Conservation (phyloP, 257 asterid species). For the Solanum paucissectum region DNA sequence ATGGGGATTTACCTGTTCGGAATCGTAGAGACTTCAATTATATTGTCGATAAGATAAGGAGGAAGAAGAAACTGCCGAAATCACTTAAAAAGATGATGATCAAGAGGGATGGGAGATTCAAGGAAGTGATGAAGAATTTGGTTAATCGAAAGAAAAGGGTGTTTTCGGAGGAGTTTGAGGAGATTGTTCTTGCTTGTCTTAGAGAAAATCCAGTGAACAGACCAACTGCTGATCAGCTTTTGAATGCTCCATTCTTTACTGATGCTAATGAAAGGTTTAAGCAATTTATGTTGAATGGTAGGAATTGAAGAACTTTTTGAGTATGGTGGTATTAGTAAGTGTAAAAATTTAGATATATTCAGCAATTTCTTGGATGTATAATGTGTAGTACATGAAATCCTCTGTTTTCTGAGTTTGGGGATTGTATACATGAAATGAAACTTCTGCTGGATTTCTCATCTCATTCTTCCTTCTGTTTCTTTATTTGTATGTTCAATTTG, state of each 20-base stretch:
- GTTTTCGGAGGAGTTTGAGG: background rate
- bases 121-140: background rate
- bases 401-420: background rate
- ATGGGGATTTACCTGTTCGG: background rate
- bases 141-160: background rate
- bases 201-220: background rate
- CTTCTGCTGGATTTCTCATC: background rate
- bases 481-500: too few species aligned
- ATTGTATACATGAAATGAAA: background rate
- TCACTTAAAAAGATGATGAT: background rate
- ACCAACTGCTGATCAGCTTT: slow-evolving; percentile 7
- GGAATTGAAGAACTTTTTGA: background rate
- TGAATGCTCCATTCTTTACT: background rate
- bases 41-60: background rate
- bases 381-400: background rate
- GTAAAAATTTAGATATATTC: background rate
- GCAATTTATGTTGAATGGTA: background rate
- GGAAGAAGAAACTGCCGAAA: background rate
- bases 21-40: background rate
- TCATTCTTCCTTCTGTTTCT: too few species aligned
- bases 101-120: background rate
- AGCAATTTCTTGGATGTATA: background rate
- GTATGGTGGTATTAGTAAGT: too few species aligned
- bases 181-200: background rate
- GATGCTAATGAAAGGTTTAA: background rate